Conservation (phyloP, 495 filamentous ascomycete species). For the Xylaria nigripes region DNA sequence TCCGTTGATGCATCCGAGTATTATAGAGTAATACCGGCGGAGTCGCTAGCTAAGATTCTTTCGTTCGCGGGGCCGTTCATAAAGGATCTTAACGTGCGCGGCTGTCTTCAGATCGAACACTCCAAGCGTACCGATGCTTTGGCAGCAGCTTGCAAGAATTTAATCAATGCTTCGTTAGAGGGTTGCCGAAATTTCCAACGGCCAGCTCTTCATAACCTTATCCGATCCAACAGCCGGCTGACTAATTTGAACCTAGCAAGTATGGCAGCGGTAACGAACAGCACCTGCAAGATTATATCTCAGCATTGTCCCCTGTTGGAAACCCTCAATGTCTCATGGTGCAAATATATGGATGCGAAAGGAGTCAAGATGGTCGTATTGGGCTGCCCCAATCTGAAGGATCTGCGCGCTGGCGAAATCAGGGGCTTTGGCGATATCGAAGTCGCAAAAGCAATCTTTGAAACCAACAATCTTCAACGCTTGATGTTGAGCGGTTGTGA, state of each 20-base stretch:
- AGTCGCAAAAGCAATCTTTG: conserved; percentile 63
- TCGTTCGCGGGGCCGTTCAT: conserved; percentile 79
- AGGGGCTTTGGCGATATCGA: conserved; percentile 64
- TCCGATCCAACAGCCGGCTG: conserved; percentile 67
- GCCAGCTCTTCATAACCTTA: conserved; percentile 66
- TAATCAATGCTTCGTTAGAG: conserved; percentile 80
- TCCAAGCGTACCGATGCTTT: conserved; percentile 69
- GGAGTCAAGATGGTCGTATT: conserved; percentile 69
- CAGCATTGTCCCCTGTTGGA: conserved; percentile 74
- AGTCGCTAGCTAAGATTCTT: conserved; percentile 77
- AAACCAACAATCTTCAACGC: conserved; percentile 71
- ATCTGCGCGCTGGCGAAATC: conserved; percentile 77
- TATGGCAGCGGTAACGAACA: conserved; percentile 69
- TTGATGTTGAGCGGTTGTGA: conserved; percentile 70
- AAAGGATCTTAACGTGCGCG: conserved; percentile 69
- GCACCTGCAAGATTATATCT: conserved; percentile 79
- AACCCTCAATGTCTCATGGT: conserved; percentile 85
- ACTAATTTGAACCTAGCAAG: conserved; percentile 79
- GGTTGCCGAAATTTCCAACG: conserved; percentile 77
- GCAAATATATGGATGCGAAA: conserved; percentile 69
- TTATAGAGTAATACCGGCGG: conserved; percentile 77
- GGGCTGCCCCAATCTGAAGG: conserved; percentile 62
- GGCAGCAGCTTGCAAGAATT: conserved; percentile 71
- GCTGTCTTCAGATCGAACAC: conserved; percentile 60
- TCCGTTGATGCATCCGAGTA: conserved; percentile 77